phyloP scores from a whole-genome alignment of 2,329 filamentous ascomycete species.

The Trichoderma arundinaceum region DNA sequence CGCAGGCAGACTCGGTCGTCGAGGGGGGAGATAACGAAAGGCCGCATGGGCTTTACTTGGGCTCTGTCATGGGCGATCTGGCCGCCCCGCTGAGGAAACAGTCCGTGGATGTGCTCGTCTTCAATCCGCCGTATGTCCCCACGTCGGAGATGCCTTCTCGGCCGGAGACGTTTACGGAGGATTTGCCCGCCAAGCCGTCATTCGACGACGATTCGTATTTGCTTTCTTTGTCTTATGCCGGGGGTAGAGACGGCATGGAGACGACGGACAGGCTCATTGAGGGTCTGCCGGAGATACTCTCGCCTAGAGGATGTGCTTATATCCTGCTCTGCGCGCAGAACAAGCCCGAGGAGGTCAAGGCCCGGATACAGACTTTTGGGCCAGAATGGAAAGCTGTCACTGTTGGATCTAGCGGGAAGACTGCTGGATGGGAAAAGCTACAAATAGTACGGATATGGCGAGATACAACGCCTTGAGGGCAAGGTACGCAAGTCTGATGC shows the following conservation, averaged over 20 bases:
- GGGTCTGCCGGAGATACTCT: slow-evolving; percentile 68
- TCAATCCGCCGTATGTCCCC: slow-evolving; percentile 97
- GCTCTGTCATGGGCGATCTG: slow-evolving; percentile 73
- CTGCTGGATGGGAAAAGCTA: slow-evolving; percentile 93
- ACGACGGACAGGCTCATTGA: slow-evolving; percentile 80
- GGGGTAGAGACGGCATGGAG: slow-evolving; percentile 91
- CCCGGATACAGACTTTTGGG: slow-evolving; percentile 60
- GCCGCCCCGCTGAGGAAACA: slow-evolving; percentile 62
- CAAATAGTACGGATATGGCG: slow-evolving; percentile 87
- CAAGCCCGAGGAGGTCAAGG: slow-evolving; percentile 75
- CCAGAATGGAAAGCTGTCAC: slow-evolving; percentile 73
- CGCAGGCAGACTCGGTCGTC: slow-evolving; percentile 42
- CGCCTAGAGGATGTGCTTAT: slow-evolving; percentile 78
- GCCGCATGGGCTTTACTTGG: slow-evolving; percentile 63
- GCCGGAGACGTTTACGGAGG: slow-evolving; percentile 42
- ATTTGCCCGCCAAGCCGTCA: slow-evolving; percentile 42
- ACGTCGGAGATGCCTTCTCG: slow-evolving; percentile 73
- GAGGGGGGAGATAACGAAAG: background rate
- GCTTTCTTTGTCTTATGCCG: slow-evolving; percentile 85
- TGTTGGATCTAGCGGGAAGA: slow-evolving; percentile 81
- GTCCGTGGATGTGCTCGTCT: slow-evolving; percentile 81
- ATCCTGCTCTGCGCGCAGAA: slow-evolving; percentile 91
- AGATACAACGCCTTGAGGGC: slow-evolving; percentile 39
- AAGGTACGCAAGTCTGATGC: slow-evolving; percentile 9
- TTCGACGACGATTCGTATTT: slow-evolving; percentile 86